phyloP scores from a whole-genome alignment of 108 stramenopile genomes.

The Cyclotella atomus region DNA sequence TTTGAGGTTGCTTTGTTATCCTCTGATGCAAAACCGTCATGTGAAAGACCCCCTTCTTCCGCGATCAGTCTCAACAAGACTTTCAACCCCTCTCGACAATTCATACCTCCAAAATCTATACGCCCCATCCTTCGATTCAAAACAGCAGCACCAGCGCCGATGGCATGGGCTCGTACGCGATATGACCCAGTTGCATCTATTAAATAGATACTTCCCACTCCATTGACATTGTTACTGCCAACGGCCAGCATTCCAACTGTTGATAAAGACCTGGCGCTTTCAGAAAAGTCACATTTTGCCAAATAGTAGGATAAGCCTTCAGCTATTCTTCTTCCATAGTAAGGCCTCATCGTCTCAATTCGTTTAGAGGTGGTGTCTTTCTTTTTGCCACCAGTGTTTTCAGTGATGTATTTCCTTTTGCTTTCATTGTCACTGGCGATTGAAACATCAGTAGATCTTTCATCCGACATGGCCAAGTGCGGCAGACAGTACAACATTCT shows the following conservation, averaged over 20 bases:
- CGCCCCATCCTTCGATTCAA: slow-evolving; percentile 32
- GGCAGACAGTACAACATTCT: slow-evolving; percentile 49
- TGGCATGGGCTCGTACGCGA: slow-evolving; percentile 66
- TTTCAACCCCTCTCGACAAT: slow-evolving; percentile 28
- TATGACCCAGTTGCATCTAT: slow-evolving; percentile 77
- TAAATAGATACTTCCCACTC: slow-evolving; percentile 46
- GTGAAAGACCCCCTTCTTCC: slow-evolving; percentile 14
- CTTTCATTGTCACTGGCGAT: background rate
- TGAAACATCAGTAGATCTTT: background rate
- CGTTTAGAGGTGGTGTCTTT: background rate
- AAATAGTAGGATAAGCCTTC: slow-evolving; percentile 64
- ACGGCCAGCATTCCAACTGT: slow-evolving; percentile 67
- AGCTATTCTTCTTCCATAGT: slow-evolving; percentile 64
- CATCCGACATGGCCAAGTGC: background rate
- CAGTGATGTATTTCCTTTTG: background rate
- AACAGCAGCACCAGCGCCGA: slow-evolving; percentile 59
- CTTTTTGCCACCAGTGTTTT: background rate
- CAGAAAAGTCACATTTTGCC: slow-evolving; percentile 62
- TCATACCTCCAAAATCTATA: slow-evolving; percentile 37
- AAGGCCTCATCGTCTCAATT: background rate
- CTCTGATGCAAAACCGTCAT: background rate
- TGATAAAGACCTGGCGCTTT: slow-evolving; percentile 50
- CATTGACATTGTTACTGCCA: background rate
- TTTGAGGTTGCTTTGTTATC: background rate
- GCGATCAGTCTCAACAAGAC: slow-evolving; percentile 36